Conservation (phyloP, 352 stramenopile species). For the Paralagenidium karlingii region DNA sequence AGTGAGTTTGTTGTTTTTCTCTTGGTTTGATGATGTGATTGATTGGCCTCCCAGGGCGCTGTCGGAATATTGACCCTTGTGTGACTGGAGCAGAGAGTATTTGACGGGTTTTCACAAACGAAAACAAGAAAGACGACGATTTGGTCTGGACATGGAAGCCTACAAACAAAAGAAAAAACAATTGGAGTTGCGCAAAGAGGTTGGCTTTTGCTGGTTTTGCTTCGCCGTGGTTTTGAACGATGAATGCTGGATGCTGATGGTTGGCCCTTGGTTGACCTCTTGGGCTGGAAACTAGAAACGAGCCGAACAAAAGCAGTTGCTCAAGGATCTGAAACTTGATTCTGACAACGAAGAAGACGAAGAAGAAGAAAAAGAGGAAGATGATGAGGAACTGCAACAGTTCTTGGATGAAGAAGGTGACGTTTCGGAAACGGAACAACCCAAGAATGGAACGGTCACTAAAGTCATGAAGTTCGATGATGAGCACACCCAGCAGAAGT, state of each 20-base stretch:
- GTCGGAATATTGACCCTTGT: not conserved
- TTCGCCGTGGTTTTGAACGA: too few relatives aligned
- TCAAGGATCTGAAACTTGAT: conserved; percentile 43
- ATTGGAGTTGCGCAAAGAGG: conserved; percentile 70
- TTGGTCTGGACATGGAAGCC: conserved; percentile 80
- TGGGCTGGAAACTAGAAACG: conserved; percentile 18
- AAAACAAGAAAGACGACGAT: conserved; percentile 77
- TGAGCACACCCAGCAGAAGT: conserved; percentile 74
- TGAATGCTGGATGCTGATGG: too few relatives aligned
- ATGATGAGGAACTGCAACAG: conserved; percentile 14
- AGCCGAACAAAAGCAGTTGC: conserved; percentile 65
- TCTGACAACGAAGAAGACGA: conserved; percentile 30
- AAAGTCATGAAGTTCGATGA: conserved; percentile 73
- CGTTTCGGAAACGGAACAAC: conserved; percentile 2
- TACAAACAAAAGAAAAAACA: conserved; percentile 81
- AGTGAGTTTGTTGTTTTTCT: conserved; percentile 18
- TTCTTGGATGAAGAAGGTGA: conserved; percentile 19
- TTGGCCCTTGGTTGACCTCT: too few relatives aligned
- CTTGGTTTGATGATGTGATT: not conserved
- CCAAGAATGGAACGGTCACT: conserved; percentile 13
- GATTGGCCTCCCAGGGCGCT: not conserved
- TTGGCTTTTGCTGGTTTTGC: conserved; percentile 1
- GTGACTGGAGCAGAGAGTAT: conserved; percentile 35
- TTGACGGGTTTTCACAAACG: conserved; percentile 80
- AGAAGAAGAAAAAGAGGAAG: conserved; percentile 16